Conservation (phyloP, 148 eudicot species). For the Selenicereus undatus region DNA sequence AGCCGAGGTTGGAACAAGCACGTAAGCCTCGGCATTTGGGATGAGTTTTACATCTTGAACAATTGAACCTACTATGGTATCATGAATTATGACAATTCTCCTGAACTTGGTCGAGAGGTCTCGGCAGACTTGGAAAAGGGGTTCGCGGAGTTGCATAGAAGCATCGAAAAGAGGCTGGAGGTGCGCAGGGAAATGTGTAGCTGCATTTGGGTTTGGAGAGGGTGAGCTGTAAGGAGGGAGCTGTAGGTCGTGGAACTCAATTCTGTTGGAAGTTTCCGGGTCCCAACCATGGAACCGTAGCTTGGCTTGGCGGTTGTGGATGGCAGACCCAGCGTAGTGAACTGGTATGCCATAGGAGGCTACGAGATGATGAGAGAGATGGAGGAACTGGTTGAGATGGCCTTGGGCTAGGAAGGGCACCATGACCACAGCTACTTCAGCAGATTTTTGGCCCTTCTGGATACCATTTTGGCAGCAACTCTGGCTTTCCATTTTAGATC, state of each 20-base stretch:
- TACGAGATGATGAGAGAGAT: slow-evolving; percentile 25
- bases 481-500: slow-evolving; percentile 14
- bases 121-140: slow-evolving; percentile 18
- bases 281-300: slow-evolving; percentile 22
- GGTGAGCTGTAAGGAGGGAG: slow-evolving; percentile 21
- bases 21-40: slow-evolving; percentile 23
- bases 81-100: slow-evolving; percentile 22
- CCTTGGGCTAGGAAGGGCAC: slow-evolving; percentile 30
- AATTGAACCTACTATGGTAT: slow-evolving; percentile 13
- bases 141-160: slow-evolving; percentile 21
- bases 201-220: slow-evolving; percentile 9
- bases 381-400: slow-evolving; percentile 31
- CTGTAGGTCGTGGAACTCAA: slow-evolving; percentile 30
- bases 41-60: slow-evolving; percentile 28
- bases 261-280: background rate
- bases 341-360: slow-evolving; percentile 25
- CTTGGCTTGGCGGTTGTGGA: slow-evolving; percentile 28
- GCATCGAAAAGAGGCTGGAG: slow-evolving; percentile 22
- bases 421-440: slow-evolving; percentile 30
- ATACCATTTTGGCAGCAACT: background rate
- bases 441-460: too few relatives aligned
- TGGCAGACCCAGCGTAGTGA: slow-evolving; percentile 24
- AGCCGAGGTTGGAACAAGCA: slow-evolving; percentile 13
- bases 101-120: slow-evolving; percentile 16
- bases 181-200: slow-evolving; percentile 27